phyloP scores from a whole-genome alignment of 768 basidiomycete genomes.

The Calvatia gigantea region DNA sequence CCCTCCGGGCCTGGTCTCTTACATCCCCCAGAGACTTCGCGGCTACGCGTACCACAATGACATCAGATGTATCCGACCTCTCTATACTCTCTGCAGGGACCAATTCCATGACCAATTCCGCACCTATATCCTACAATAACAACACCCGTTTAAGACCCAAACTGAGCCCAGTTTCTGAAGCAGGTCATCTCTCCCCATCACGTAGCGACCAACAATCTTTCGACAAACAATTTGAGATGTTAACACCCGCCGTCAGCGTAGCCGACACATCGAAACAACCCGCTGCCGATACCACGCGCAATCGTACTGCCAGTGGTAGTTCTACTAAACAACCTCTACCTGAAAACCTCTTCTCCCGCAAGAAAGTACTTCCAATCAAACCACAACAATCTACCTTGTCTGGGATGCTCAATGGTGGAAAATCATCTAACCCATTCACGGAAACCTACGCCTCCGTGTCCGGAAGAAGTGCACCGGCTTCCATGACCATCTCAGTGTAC shows the following conservation, averaged over 20 bases:
- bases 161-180: slow-evolving; percentile 64
- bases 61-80: slow-evolving; percentile 61
- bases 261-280: slow-evolving; percentile 15
- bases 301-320: slow-evolving; percentile 20
- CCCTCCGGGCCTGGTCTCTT: neutral
- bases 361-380: slow-evolving; percentile 39
- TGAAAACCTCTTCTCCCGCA: slow-evolving; percentile 46
- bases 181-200: neutral
- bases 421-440: slow-evolving; percentile 80
- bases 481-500: slow-evolving; percentile 68
- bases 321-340: slow-evolving; percentile 6
- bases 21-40: slow-evolving; percentile 57
- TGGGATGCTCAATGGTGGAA: slow-evolving; percentile 64
- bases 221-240: slow-evolving; percentile 18
- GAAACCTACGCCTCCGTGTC: slow-evolving; percentile 85
- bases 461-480: slow-evolving; percentile 64
- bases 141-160: slow-evolving; percentile 40
- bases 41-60: slow-evolving; percentile 47
- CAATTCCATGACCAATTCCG: slow-evolving; percentile 52
- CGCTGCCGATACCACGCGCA: slow-evolving; percentile 21
- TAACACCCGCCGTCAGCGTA: slow-evolving; percentile 23
- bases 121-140: slow-evolving; percentile 42
- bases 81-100: slow-evolving; percentile 55
- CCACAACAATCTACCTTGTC: slow-evolving; percentile 64
- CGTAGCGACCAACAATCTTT: slow-evolving; percentile 2